phyloP scores from a whole-genome alignment of 371 early-diverging fungal genomes.

The Syncephalis plumigaleata region DNA sequence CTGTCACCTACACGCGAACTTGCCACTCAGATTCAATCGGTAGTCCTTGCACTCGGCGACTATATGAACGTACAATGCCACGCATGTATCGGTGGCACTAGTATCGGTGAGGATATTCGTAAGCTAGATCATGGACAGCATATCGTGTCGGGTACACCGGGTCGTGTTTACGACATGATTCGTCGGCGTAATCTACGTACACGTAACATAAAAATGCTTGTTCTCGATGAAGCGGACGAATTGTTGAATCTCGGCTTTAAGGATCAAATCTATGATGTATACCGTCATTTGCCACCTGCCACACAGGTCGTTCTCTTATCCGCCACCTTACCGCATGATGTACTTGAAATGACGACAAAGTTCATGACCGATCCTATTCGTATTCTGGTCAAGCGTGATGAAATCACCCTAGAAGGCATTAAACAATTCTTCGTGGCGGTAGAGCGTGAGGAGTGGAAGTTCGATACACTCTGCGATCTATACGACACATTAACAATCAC shows the following conservation, averaged over 20 bases:
- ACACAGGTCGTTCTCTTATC: conserved; percentile 97
- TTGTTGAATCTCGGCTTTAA: conserved; percentile 96
- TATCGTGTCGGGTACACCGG: conserved; percentile 98
- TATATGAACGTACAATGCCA: conserved; percentile 89
- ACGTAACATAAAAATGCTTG: conserved; percentile 85
- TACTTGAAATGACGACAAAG: conserved; percentile 90
- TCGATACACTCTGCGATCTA: conserved; percentile 90
- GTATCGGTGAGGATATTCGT: conserved; percentile 77
- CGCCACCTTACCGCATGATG: conserved; percentile 96
- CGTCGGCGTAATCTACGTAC: conserved; percentile 74
- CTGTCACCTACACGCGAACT: conserved; percentile 98
- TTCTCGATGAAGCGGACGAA: conserved; percentile 99
- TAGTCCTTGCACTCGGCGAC: conserved; percentile 83
- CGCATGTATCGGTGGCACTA: conserved; percentile 96
- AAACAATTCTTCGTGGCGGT: conserved; percentile 98
- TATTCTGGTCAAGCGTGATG: conserved; percentile 99
- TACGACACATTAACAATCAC: conserved; percentile 93
- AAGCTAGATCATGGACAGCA: conserved; percentile 80
- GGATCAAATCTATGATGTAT: conserved; percentile 97
- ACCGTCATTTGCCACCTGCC: conserved; percentile 76
- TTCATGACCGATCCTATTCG: conserved; percentile 97
- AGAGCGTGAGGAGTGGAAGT: conserved; percentile 92
- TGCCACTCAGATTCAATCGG: conserved; percentile 92
- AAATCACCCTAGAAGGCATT: conserved; percentile 99
- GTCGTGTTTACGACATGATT: conserved; percentile 98